Conservation (phyloP, 2,329 filamentous ascomycete genomes). For the Davidsoniella virescens region DNA sequence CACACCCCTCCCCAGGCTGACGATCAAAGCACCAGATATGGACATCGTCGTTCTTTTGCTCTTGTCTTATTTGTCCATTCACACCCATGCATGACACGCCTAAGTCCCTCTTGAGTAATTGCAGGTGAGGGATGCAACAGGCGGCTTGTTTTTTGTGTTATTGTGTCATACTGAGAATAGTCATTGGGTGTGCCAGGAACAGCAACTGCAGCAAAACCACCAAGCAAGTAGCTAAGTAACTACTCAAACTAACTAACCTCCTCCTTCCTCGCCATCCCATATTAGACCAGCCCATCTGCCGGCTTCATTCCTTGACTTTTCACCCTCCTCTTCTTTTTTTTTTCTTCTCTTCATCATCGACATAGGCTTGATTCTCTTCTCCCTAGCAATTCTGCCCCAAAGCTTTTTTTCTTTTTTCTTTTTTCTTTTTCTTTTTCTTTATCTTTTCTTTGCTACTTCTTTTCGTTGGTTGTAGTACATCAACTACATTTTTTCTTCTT, state of each 20-base stretch:
- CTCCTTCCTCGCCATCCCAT: neutral
- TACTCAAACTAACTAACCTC: neutral
- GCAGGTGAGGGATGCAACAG: no score
- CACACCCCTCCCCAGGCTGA: no score
- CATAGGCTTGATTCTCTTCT: conserved; percentile 1
- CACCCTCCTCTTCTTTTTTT: neutral
- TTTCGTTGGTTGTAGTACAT: neutral
- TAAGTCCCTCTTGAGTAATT: no score
- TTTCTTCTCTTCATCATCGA: neutral
- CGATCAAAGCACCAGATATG: no score
- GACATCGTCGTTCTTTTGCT: no score
- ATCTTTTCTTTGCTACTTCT: conserved; percentile 8
- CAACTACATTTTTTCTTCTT: neutral
- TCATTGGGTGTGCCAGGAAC: neutral
- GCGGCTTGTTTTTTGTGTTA: no score
- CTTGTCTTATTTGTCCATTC: no score
- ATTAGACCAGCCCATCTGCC: conserved; percentile 7
- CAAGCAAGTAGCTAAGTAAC: neutral
- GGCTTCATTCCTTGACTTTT: neutral
- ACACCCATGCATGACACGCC: no score
- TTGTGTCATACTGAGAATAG: no score
- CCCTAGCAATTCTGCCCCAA: neutral
- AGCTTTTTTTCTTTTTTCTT: neutral
- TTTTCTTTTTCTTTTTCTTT: conserved; percentile 5
- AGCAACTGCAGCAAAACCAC: neutral